A percentile compares a stretch with the other conserved stretches of the same genome.
These are phyloP conservation scores for Colletotrichum eleusines DNA, from an alignment of 2,329 filamentous ascomycete species.

Conservation along the genomic window DNA sequence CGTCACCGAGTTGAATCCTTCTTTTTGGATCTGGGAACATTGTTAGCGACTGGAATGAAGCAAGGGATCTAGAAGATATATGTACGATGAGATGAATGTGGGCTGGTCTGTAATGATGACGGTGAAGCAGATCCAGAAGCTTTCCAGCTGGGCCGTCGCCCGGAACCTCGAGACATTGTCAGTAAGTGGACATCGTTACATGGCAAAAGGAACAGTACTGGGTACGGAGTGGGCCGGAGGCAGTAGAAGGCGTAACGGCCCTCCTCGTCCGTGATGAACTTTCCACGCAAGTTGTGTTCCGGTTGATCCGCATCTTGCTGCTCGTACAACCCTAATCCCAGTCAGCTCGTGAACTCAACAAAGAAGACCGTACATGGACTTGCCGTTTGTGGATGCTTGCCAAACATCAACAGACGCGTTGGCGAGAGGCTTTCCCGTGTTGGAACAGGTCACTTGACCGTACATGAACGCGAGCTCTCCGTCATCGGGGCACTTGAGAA, in stretches of 20 bases:
- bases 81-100: conserved; percentile 70
- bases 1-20: conserved; percentile 75
- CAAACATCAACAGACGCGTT: conserved; percentile 80
- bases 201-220: conserved; percentile 40
- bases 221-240: conserved; percentile 63
- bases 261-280: conserved; percentile 72
- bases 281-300: conserved; percentile 75
- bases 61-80: not conserved
- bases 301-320: conserved; percentile 73
- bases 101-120: conserved; percentile 68
- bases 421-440: conserved; percentile 73
- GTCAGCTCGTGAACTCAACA: not conserved
- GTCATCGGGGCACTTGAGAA: conserved; percentile 62
- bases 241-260: conserved; percentile 72
- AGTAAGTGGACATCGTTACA: not conserved
- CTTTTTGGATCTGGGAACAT: conserved; percentile 53
- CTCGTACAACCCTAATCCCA: conserved; percentile 59
- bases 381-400: conserved; percentile 81
- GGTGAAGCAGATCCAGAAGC: conserved; percentile 65
- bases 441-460: conserved; percentile 67
- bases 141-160: conserved; percentile 65
- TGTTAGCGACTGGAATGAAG: conserved; percentile 40
- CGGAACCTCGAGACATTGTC: conserved; percentile 48
- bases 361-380: conserved; percentile 25
- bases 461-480: conserved; percentile 72